phyloP scores from a whole-genome alignment of 495 filamentous ascomycete species.

The Hypoxylon lienhwacheense region DNA sequence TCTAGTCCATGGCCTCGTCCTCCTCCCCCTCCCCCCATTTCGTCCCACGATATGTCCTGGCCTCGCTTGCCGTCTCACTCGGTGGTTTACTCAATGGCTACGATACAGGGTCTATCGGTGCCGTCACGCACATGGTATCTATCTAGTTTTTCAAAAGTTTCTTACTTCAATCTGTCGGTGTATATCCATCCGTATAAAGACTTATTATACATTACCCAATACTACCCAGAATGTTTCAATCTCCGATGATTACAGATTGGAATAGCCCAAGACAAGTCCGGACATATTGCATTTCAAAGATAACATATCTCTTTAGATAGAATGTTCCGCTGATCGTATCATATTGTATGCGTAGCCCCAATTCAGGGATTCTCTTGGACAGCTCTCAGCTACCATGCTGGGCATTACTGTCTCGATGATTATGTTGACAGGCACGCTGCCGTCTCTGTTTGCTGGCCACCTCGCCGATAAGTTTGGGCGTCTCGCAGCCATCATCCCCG shows the following conservation, averaged over 20 bases:
- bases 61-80: constrained; percentile 29
- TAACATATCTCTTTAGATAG: no score
- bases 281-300: no score
- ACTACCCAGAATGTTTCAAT: no score
- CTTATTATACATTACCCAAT: no score
- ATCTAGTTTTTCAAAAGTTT: no score
- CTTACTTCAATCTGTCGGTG: no score
- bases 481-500: constrained; percentile 55
- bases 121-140: constrained; percentile 66
- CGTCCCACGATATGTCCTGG: constrained; percentile 33
- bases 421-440: constrained; percentile 61
- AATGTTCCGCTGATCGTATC: no score
- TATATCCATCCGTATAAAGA: no score
- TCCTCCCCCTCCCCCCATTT: constrained; percentile 12
- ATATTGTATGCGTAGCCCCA: no score
- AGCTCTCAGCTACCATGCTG: constrained; percentile 56
- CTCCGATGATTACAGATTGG: no score
- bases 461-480: constrained; percentile 62
- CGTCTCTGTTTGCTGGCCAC: constrained; percentile 64
- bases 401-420: constrained; percentile 67
- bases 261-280: no score
- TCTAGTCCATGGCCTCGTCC: constrained; percentile 10
- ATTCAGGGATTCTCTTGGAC: constrained; percentile 55
- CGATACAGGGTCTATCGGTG: constrained; percentile 66
- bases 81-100: constrained; percentile 46